Conservation (phyloP, 371 early-diverging fungal genomes). For the Mortierella sp. region DNA sequence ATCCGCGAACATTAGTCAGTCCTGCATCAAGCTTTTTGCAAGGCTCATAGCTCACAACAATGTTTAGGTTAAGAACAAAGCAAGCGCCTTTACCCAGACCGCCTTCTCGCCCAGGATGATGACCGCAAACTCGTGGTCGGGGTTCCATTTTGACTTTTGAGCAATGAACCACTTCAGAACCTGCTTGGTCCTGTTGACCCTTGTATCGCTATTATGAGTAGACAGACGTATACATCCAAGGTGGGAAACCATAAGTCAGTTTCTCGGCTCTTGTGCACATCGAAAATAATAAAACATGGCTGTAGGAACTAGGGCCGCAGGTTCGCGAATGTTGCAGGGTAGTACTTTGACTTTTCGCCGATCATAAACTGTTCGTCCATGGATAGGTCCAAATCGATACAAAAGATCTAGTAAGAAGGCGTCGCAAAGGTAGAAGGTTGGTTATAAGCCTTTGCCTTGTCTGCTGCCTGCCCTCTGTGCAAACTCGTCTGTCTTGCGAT, state of each 20-base stretch:
- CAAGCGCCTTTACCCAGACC: conserved; percentile 47
- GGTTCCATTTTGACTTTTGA: conserved; percentile 56
- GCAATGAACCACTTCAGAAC: conserved; percentile 63
- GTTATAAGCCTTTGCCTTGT: background rate
- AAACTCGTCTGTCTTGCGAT: background rate
- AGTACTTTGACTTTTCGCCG: conserved; percentile 31
- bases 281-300: too few species aligned
- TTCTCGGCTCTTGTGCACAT: too few species aligned
- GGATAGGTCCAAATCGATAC: conserved; percentile 46
- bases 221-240: too few species aligned
- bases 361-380: conserved; percentile 49
- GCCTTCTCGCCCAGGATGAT: conserved; percentile 56
- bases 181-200: conserved; percentile 56
- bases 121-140: conserved; percentile 57
- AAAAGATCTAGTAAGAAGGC: conserved; percentile 31
- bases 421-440: background rate
- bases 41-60: too few species aligned
- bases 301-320: too few species aligned
- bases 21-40: background rate
- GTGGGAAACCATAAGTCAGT: background rate
- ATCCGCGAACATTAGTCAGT: background rate
- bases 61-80: too few species aligned
- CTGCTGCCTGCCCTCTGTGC: too few species aligned
- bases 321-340: background rate
- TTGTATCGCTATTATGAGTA: conserved; percentile 28